These are phyloP conservation scores for Chrysosporium queenslandicum DNA, from an alignment of 2,329 filamentous ascomycete genomes.

Conservation along the genomic window DNA sequence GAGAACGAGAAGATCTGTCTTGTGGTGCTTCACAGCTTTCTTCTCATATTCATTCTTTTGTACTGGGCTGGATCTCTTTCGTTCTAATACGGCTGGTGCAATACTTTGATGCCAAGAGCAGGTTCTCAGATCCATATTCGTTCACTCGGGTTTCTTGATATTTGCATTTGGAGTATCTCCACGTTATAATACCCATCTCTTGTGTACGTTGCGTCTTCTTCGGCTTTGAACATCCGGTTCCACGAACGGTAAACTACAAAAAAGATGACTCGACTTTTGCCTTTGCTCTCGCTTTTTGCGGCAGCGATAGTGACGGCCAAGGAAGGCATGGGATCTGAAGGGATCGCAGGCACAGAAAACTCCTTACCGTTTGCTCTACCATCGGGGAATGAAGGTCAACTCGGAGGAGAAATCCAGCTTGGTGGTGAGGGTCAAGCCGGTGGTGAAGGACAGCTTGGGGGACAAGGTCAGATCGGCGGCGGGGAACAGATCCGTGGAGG, in stretches of 20 bases:
- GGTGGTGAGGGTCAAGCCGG: constrained; percentile 1
- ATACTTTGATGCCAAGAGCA: constrained; percentile 9
- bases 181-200: constrained; percentile 3
- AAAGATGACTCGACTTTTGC: constrained; percentile 17
- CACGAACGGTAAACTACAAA: constrained; percentile 1
- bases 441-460: constrained; percentile 2
- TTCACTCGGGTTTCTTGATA: background rate
- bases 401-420: background rate
- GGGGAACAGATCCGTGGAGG: background rate
- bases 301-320: constrained; percentile 12
- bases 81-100: constrained; percentile 9
- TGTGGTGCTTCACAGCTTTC: constrained; percentile 13
- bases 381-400: background rate
- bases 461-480: background rate
- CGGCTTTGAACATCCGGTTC: constrained; percentile 19
- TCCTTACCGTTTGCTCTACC: constrained; percentile 6
- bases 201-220: constrained; percentile 13
- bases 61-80: constrained; percentile 13
- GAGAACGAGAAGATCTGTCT: constrained; percentile 3
- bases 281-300: constrained; percentile 15
- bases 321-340: background rate
- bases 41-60: constrained; percentile 18
- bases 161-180: background rate
- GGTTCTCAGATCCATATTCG: constrained; percentile 11
- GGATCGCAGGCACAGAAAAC: background rate